Evolutionary conservation across 129 eudicot genomes (phyloP).

Genomic region (Gnaphalium uliginosum): DNA sequence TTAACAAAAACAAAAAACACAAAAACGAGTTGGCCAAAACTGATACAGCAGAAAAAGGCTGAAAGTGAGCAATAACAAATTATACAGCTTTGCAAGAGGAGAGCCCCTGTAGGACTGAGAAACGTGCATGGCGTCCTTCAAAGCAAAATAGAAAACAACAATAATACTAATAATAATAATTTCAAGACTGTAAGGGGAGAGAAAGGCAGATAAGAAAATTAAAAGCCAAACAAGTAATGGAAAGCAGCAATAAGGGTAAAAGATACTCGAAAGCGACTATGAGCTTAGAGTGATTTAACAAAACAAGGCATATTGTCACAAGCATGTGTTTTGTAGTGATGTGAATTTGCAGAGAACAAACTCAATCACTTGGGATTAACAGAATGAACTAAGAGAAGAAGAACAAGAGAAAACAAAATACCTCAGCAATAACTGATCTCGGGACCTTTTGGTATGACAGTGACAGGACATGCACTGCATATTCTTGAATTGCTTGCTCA

Average conservation of each 20-base stretch:
- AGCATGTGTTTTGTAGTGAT: neutral
- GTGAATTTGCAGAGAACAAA: neutral
- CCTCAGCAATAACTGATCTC: conserved; percentile 84
- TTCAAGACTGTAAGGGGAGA: neutral
- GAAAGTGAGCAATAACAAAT: neutral
- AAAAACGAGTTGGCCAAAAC: neutral
- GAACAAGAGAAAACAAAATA: conserved; percentile 22
- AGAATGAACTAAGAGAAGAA: neutral
- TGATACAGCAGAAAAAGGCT: neutral
- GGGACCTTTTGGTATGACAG: conserved; percentile 81
- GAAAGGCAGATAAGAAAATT: neutral
- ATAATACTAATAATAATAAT: too few relatives aligned
- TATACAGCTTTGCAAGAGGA: too few relatives aligned
- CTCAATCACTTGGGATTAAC: neutral
- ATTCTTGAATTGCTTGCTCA: conserved; percentile 84
- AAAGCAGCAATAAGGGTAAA: neutral
- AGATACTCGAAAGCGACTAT: neutral
- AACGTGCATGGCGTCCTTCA: neutral
- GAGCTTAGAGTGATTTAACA: neutral
- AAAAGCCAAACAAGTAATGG: neutral
- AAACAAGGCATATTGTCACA: neutral
- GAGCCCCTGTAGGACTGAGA: neutral
- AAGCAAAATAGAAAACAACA: neutral
- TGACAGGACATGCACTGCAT: conserved; percentile 86
- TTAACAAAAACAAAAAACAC: neutral